Evolutionary conservation across 305 asterid species (phyloP).

Genomic region (Solanum hybrid): DNA sequence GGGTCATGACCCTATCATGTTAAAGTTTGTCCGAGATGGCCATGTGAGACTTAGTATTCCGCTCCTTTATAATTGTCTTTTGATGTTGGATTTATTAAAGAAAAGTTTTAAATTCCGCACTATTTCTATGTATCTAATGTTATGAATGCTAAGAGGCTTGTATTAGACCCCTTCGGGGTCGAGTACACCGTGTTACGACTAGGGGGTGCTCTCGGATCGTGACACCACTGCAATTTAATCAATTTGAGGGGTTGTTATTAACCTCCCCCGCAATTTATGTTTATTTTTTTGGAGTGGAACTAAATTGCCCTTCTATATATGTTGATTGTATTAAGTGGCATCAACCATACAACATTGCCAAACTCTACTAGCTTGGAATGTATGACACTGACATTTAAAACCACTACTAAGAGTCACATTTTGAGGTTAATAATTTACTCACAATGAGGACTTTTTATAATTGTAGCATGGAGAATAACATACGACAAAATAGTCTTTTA

Average conservation of each 20-base stretch:
- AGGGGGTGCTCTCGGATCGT: no score
- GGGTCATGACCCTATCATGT: no score
- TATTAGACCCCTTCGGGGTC: no score
- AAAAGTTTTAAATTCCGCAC: no score
- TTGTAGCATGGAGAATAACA: background rate
- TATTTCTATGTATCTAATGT: no score
- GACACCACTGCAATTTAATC: background rate
- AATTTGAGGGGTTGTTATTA: background rate
- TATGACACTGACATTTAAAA: background rate
- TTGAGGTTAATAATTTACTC: background rate
- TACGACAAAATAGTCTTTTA: background rate
- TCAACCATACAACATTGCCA: background rate
- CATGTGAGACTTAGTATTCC: no score
- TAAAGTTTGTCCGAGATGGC: no score
- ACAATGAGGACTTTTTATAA: background rate
- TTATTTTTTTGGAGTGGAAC: background rate
- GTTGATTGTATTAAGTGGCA: background rate
- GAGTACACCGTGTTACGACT: no score
- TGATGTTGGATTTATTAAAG: no score
- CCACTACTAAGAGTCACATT: background rate
- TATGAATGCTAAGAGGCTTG: no score
- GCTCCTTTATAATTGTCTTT: no score
- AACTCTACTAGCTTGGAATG: background rate
- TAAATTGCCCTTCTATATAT: background rate
- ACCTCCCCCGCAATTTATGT: background rate